These are phyloP conservation scores for Chamaecyparis obtusa DNA, from an alignment of 75 land plant species.

Conservation along the genomic window DNA sequence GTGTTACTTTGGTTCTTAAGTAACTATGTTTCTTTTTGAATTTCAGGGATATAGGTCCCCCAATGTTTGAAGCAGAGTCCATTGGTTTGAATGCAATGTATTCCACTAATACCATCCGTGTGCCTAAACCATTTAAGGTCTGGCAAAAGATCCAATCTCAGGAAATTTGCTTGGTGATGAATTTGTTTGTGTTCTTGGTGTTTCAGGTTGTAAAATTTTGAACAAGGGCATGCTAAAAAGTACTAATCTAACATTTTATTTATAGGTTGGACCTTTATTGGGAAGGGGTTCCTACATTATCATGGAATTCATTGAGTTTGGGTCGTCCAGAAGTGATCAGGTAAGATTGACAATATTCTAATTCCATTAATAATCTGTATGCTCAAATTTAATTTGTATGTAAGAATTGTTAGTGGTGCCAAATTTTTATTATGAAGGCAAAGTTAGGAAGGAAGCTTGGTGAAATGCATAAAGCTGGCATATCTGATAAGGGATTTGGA, in stretches of 20 bases:
- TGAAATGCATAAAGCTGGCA: conserved; percentile 88
- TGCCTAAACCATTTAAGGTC: conserved; percentile 93
- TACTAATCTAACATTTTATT: neutral
- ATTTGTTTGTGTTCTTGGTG: conserved; percentile 10
- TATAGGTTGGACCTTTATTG: conserved; percentile 64
- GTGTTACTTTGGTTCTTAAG: neutral
- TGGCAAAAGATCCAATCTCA: neutral
- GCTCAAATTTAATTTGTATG: neutral
- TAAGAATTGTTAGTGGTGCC: neutral
- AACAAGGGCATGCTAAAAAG: neutral
- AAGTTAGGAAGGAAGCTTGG: conserved; percentile 84
- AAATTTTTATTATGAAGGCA: conserved; percentile 42
- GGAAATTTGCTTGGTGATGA: neutral
- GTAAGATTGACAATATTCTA: conserved; percentile 29
- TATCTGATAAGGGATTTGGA: conserved; percentile 87
- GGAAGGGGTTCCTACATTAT: conserved; percentile 95
- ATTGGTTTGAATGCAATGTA: conserved; percentile 87
- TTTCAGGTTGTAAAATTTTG: neutral
- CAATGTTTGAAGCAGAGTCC: conserved; percentile 98
- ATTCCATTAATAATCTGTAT: neutral
- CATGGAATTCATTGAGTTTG: conserved; percentile 94
- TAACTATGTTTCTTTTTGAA: neutral
- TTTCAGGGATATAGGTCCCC: conserved; percentile 69
- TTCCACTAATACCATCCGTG: conserved; percentile 80
- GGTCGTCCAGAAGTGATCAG: conserved; percentile 78